Conservation (phyloP, 1,284 basidiomycete species). For the Ganoderma sinense region DNA sequence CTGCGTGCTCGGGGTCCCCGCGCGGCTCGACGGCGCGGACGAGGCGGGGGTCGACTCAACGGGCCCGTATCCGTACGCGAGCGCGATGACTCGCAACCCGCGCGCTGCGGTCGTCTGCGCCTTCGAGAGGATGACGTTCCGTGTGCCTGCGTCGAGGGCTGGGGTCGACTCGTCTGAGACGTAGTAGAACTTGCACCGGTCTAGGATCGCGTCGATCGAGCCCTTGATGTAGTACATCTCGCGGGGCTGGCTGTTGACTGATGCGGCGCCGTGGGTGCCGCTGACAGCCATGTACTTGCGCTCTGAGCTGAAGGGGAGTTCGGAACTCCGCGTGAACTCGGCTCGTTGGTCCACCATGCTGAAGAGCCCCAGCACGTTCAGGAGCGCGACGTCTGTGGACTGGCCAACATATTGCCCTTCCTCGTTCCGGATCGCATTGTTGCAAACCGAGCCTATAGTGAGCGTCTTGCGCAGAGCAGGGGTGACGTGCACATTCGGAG, state of each 20-base stretch:
- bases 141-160: conserved; percentile 72
- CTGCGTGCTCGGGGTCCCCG: conserved; percentile 39
- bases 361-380: conserved; percentile 83
- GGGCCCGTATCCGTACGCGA: conserved; percentile 85
- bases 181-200: conserved; percentile 88
- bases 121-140: conserved; percentile 70
- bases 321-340: conserved; percentile 80
- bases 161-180: conserved; percentile 87
- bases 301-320: conserved; percentile 93
- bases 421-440: conserved; percentile 76
- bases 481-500: conserved; percentile 46
- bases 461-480: conserved; percentile 68
- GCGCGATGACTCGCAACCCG: conserved; percentile 89
- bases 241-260: conserved; percentile 41
- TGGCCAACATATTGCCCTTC: conserved; percentile 86
- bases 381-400: conserved; percentile 92
- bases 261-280: conserved; percentile 59
- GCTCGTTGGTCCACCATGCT: conserved; percentile 74
- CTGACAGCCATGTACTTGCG: conserved; percentile 92
- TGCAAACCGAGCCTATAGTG: conserved; percentile 76
- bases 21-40: conserved; percentile 38
- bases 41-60: conserved; percentile 47
- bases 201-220: conserved; percentile 88
- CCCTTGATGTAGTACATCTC: conserved; percentile 95
- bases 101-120: conserved; percentile 77